Percentiles rank a stretch among this genome's conserved stretches.
These are phyloP conservation scores for Amauroascus verrucosus DNA, from an alignment of 2,329 filamentous ascomycete species.

Conservation along the genomic window DNA sequence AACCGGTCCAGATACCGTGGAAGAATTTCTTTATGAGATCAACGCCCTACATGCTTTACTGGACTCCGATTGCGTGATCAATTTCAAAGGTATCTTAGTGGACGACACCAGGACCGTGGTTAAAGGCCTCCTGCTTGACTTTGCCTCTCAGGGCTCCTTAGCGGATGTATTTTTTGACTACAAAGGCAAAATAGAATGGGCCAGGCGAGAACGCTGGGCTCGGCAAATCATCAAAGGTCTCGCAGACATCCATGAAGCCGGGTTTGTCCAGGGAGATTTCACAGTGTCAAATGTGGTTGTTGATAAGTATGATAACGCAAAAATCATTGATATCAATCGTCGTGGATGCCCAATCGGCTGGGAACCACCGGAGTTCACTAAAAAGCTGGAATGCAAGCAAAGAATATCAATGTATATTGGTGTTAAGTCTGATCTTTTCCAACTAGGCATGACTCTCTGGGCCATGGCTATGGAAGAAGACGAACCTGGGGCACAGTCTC, in stretches of 20 bases:
- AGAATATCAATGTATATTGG: constrained; percentile 95
- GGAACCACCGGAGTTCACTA: constrained; percentile 87
- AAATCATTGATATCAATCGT: constrained; percentile 97
- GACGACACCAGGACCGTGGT: constrained; percentile 64
- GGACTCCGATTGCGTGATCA: constrained; percentile 66
- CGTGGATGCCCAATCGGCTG: constrained; percentile 94
- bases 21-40: constrained; percentile 95
- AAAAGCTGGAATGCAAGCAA: constrained; percentile 77
- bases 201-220: constrained; percentile 73
- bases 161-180: constrained; percentile 85
- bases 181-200: constrained; percentile 55
- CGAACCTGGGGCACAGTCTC: constrained; percentile 70
- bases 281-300: constrained; percentile 96
- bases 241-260: constrained; percentile 85
- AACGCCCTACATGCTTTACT: constrained; percentile 77
- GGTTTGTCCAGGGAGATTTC: constrained; percentile 95
- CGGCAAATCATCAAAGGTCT: constrained; percentile 81
- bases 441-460: constrained; percentile 96
- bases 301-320: constrained; percentile 70
- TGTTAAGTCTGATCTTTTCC: constrained; percentile 92
- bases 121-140: constrained; percentile 82
- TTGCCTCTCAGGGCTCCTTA: constrained; percentile 73
- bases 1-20: constrained; percentile 84
- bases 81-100: constrained; percentile 77
- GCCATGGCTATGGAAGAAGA: constrained; percentile 77